Percentiles rank a stretch among this genome's conserved stretches.
Conservation (phyloP, 2,329 filamentous ascomycete species). For the Penicillium corylophilum region DNA sequence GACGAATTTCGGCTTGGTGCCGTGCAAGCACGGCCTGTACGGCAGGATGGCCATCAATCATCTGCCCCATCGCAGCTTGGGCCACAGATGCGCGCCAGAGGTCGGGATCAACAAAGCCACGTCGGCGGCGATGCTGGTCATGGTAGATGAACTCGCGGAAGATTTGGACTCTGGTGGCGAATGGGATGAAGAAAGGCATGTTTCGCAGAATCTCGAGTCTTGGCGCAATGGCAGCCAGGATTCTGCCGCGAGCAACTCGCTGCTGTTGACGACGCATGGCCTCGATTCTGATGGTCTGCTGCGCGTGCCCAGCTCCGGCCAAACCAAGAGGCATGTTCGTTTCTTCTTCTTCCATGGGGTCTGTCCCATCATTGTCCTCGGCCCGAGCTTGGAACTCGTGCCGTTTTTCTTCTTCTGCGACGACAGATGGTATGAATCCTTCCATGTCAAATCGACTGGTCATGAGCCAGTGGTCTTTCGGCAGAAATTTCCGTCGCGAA, state of each 20-base stretch:
- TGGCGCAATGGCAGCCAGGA: slow-evolving; percentile 76
- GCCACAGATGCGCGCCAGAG: slow-evolving; percentile 67
- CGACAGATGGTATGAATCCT: slow-evolving; percentile 80
- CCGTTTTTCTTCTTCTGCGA: slow-evolving; percentile 77
- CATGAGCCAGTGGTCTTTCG: slow-evolving; percentile 91
- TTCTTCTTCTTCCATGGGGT: slow-evolving; percentile 40
- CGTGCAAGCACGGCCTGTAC: slow-evolving; percentile 47
- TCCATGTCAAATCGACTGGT: slow-evolving; percentile 83
- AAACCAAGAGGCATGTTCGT: slow-evolving; percentile 37
- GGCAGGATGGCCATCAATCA: slow-evolving; percentile 40
- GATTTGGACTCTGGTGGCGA: slow-evolving; percentile 84
- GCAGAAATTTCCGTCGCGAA: slow-evolving; percentile 80
- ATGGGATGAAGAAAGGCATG: slow-evolving; percentile 96
- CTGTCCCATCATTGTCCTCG: slow-evolving; percentile 56
- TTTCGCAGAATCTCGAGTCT: slow-evolving; percentile 88
- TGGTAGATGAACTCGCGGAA: slow-evolving; percentile 89
- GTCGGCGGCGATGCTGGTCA: slow-evolving; percentile 71
- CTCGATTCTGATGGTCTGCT: slow-evolving; percentile 63
- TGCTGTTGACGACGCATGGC: slow-evolving; percentile 63
- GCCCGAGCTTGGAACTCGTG: slow-evolving; percentile 67
- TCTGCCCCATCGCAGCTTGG: slow-evolving; percentile 41
- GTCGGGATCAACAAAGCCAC: slow-evolving; percentile 70
- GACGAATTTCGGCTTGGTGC: slow-evolving; percentile 76
- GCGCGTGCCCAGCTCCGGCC: slow-evolving; percentile 60
- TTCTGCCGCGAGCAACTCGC: slow-evolving; percentile 66